Base-by-base conservation (phyloP, 2,329 filamentous ascomycete species). In the Penicillium brevicompactum region DNA sequence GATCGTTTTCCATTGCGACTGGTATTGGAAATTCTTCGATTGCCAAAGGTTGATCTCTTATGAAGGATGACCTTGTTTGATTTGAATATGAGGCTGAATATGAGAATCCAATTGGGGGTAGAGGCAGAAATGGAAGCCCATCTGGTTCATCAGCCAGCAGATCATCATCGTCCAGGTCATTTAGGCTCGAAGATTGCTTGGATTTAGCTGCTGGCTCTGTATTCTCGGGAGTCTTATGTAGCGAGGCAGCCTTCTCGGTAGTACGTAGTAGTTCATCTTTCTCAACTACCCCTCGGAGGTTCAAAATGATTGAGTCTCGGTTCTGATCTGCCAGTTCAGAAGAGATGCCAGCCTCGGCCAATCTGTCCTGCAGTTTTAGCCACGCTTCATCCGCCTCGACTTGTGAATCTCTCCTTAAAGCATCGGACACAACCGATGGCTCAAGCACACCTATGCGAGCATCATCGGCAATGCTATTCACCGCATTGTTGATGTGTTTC, bases 11-110 rank as follows among this genome's bases (percentile, higher is more conserved):
- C 11, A 49, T 34, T 24, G 21, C 10, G 10, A 59, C 51, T 6
- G 59, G 61, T 4, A 62, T 58, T 18, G 59, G 59, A 6, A 58
- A 49, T n/a, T 60, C 34, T 13, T 62, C 55, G 18, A 46, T 51
- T 31, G 49, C 43, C 24, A 46, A 11, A 18, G 6, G n/a, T 34
- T 27, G 43, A 41, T 11, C 10, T 40, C 57, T 43, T 31, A 51
- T 59, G 46, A 37, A n/a, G n/a, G 34, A n/a, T 14, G 34, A n/a
- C 14, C 34, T 37, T 14, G 13, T n/a, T 54, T 27, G 43, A 9
- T 31, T 22, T 21, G 31, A n/a, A 18, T 38, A n/a, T 45, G 49
- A 38, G 11, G n/a, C n/a, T 27, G 41, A 45, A 24, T 30, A 51
- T 27, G 49, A 51, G 31, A 51, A 21, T 5, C 49, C 50, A 18